Percentiles rank a stretch among this genome's conserved stretches.
Evolutionary conservation across 1,284 basidiomycete species (phyloP).

Genomic region (Mycosarcoma mackinlayi): DNA sequence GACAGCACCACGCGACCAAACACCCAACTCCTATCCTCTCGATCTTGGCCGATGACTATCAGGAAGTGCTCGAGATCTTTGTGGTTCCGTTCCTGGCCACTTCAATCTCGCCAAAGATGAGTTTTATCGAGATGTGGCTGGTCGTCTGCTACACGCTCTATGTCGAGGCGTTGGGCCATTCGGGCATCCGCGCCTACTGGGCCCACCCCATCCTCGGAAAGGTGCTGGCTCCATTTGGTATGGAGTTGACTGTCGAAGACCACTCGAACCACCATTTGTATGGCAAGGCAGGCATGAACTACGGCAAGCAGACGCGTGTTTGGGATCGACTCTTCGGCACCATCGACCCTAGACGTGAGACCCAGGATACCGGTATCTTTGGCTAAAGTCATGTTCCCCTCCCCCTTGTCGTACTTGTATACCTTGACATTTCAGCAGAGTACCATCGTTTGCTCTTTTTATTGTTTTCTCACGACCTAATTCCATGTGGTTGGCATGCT

Average conservation of each 20-base stretch:
- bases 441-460: neutral
- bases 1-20: constrained; percentile 60
- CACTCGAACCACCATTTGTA: constrained; percentile 67
- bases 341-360: constrained; percentile 59
- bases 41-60: constrained; percentile 59
- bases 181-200: constrained; percentile 60
- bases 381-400: neutral
- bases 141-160: constrained; percentile 57
- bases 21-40: constrained; percentile 61
- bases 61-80: constrained; percentile 62
- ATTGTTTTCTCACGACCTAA: neutral
- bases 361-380: constrained; percentile 40
- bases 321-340: constrained; percentile 68
- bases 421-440: neutral
- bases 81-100: constrained; percentile 56
- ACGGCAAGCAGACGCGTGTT: constrained; percentile 66
- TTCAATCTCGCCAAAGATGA: constrained; percentile 55
- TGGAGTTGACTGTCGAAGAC: constrained; percentile 66
- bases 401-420: constrained; percentile 4
- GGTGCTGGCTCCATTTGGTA: constrained; percentile 51
- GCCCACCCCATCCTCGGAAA: constrained; percentile 33
- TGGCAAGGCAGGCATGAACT: constrained; percentile 60
- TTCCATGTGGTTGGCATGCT: no score
- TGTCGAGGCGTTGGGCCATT: constrained; percentile 57
- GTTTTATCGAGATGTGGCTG: constrained; percentile 57